These are phyloP conservation scores for Aureobasidium uvarum DNA, from an alignment of 2,329 filamentous ascomycete species.

Conservation along the genomic window DNA sequence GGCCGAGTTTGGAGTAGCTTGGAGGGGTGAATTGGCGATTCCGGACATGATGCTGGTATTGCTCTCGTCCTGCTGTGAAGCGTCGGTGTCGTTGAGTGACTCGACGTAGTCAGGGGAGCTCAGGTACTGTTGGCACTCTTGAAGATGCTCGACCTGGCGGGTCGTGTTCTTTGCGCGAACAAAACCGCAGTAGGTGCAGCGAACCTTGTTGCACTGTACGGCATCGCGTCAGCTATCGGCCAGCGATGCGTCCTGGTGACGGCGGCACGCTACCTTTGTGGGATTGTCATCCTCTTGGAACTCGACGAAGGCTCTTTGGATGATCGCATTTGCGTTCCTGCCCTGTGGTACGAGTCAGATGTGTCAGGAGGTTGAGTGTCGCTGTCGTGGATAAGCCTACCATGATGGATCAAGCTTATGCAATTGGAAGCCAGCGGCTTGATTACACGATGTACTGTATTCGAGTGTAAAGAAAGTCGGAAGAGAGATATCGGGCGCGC, in stretches of 20 bases:
- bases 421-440: background rate
- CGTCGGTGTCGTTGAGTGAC: conserved; percentile 5
- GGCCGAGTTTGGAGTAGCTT: conserved; percentile 29
- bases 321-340: conserved; percentile 43
- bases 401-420: conserved; percentile 20
- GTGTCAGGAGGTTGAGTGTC: background rate
- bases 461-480: conserved; percentile 12
- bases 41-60: conserved; percentile 13
- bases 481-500: background rate
- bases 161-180: conserved; percentile 53
- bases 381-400: background rate
- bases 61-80: background rate
- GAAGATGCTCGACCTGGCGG: conserved; percentile 52
- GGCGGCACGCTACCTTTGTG: conserved; percentile 36
- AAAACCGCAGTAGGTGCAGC: conserved; percentile 51
- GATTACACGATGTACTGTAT: conserved; percentile 21
- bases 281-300: conserved; percentile 45
- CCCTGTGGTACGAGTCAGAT: conserved; percentile 16
- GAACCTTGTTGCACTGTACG: conserved; percentile 48
- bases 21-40: conserved; percentile 7
- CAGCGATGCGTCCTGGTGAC: background rate
- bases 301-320: conserved; percentile 42
- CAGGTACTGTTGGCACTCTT: conserved; percentile 47
- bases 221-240: conserved; percentile 18
- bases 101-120: conserved; percentile 41